These are phyloP conservation scores for Rhizopus arrhizus DNA, from an alignment of 371 early-diverging fungal genomes.

Conservation along the genomic window DNA sequence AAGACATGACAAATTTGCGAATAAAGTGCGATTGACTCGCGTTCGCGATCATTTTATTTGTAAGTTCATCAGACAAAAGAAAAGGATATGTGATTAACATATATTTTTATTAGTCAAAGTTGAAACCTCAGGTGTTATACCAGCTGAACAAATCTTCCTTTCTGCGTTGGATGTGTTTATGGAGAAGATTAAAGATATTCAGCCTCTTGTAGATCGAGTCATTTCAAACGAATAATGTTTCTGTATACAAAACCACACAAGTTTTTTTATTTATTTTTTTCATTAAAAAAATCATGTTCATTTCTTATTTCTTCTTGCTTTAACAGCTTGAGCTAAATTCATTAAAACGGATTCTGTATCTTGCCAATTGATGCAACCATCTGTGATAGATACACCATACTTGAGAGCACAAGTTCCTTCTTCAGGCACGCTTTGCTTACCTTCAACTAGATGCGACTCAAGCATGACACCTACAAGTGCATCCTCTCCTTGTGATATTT, in stretches of 20 bases:
- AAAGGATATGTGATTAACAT: background rate
- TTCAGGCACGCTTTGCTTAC: conserved; percentile 76
- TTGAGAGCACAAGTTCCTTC: conserved; percentile 67
- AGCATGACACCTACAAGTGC: conserved; percentile 90
- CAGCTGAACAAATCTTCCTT: conserved; percentile 76
- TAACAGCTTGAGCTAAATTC: conserved; percentile 70
- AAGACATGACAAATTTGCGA: conserved; percentile 91
- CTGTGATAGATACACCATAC: conserved; percentile 85
- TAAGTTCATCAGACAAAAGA: conserved; percentile 48
- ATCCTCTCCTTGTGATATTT: conserved; percentile 66
- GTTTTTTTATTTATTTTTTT: conserved; percentile 11
- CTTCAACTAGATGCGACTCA: conserved; percentile 86
- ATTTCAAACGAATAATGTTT: conserved; percentile 18
- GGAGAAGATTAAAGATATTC: conserved; percentile 74
- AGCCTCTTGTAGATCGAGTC: conserved; percentile 47
- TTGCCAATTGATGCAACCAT: conserved; percentile 81
- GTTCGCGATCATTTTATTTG: conserved; percentile 97
- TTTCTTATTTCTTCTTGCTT: conserved; percentile 30
- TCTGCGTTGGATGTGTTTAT: conserved; percentile 78
- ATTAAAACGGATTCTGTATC: conserved; percentile 71
- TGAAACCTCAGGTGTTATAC: conserved; percentile 85
- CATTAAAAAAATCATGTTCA: conserved; percentile 4
- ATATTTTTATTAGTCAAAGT: conserved; percentile 68
- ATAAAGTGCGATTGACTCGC: conserved; percentile 88
- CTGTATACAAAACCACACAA: background rate